Base-by-base conservation (phyloP, 352 stramenopile genomes). In the Aphanomyces stellatus region DNA sequence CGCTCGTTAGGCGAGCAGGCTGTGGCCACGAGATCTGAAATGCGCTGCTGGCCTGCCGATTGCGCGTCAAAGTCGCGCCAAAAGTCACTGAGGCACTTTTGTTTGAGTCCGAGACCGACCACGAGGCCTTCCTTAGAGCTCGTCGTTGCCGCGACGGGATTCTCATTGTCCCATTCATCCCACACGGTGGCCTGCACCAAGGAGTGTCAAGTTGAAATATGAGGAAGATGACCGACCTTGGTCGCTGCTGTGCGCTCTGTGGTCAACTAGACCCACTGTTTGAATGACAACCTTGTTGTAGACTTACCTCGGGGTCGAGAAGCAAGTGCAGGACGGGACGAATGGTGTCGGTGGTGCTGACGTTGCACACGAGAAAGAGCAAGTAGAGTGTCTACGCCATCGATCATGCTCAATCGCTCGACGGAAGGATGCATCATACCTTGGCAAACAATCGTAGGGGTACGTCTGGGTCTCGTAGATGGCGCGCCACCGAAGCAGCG, bases 371-470 rank as follows among this genome's bases (percentile, higher is more conserved):
- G 0, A 46, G 37, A 11, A 19, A 46, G 37, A 46, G 37, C 13
- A 46, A 46, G 2, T 46, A 46, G 11, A 46, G n/a, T 11, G n/a
- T 11, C 37, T 46, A 46, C n/a, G n/a, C n/a, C n/a, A n/a, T n/a
- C n/a, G n/a, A n/a, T n/a, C n/a, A n/a, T n/a, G n/a, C n/a, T n/a
- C n/a, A n/a, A n/a, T n/a, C n/a, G n/a, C n/a, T n/a, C n/a, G n/a
- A n/a, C n/a, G n/a, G n/a, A n/a, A n/a, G n/a, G n/a, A n/a, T n/a
- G n/a, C n/a, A n/a, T n/a, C 10, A 30, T 33, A 57, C 49, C 49
- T 57, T 57, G 25, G 49, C n/a, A 57, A 57, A 57, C 19, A 57
- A 30, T 22, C 49, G 49, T 11, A 57, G 25, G 19, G 49, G 49
- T 13, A 57, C 49, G 6, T 30, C 8, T 7, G 49, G 49, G 49